These are phyloP conservation scores for Rubus parviflorus DNA, from an alignment of 306 rosid species.

Conservation along the genomic window DNA sequence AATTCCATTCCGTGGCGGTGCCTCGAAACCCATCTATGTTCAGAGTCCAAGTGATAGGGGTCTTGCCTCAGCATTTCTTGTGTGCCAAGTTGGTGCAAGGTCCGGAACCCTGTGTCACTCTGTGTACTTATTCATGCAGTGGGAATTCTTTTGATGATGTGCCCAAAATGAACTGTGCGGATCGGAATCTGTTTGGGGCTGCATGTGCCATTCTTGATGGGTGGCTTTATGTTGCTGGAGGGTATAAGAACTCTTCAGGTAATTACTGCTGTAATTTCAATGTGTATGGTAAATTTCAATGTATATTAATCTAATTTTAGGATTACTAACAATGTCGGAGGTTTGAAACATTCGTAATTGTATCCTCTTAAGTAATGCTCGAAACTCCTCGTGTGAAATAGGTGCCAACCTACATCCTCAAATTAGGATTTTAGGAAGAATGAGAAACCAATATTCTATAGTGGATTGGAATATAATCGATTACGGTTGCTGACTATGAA, in stretches of 20 bases:
- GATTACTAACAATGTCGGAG: not conserved
- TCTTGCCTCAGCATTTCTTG: not conserved
- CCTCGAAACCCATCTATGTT: not conserved
- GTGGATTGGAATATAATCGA: not conserved
- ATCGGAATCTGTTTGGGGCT: not conserved
- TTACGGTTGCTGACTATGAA: not conserved
- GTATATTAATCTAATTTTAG: no score
- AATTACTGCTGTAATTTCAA: not conserved
- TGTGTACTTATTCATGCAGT: constrained; percentile 10
- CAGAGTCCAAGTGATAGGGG: constrained; percentile 10
- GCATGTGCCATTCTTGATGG: constrained; percentile 16
- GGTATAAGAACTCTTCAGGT: constrained; percentile 9
- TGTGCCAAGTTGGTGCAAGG: constrained; percentile 11
- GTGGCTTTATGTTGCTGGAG: constrained; percentile 18
- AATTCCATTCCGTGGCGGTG: constrained; percentile 9
- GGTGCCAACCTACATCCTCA: no score
- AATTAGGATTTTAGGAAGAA: no score
- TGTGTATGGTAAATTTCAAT: not conserved
- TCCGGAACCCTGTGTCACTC: not conserved
- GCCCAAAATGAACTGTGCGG: constrained; percentile 8
- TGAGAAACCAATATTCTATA: no score
- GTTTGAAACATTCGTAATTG: not conserved
- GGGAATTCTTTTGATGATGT: not conserved
- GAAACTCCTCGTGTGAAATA: not conserved
- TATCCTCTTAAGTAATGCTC: not conserved